These are phyloP conservation scores for Trichosanthes cucumerina DNA, from an alignment of 306 rosid genomes.

Conservation along the genomic window DNA sequence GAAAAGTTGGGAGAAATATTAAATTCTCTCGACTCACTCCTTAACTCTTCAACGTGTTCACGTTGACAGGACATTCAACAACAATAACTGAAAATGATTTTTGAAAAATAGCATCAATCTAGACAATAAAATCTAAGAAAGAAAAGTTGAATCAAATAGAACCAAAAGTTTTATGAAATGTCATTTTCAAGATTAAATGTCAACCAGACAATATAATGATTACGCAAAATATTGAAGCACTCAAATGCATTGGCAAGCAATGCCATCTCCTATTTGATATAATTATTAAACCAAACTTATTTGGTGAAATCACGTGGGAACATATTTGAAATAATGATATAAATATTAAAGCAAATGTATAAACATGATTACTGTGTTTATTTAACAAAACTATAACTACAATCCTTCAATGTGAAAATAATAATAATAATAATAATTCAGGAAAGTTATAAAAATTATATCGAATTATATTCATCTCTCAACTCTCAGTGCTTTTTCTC, in stretches of 20 bases:
- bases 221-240: not conserved
- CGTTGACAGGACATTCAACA: too few relatives aligned
- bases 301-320: not conserved
- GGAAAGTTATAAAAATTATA: too few relatives aligned
- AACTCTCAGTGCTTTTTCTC: too few relatives aligned
- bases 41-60: too few relatives aligned
- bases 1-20: too few relatives aligned
- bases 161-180: not conserved
- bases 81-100: too few relatives aligned
- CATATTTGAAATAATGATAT: not conserved
- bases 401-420: not conserved
- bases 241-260: not conserved
- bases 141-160: not conserved
- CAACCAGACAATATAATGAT: not conserved
- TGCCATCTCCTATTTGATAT: not conserved
- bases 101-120: too few relatives aligned
- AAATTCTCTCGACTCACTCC: too few relatives aligned
- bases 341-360: not conserved
- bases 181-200: not conserved
- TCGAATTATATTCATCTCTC: too few relatives aligned
- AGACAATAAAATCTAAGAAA: not conserved
- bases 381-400: not conserved
- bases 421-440: not conserved
- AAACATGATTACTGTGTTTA: not conserved
- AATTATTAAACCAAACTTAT: not conserved